Percentiles rank a stretch among this genome's conserved stretches.
phyloP scores from a whole-genome alignment of 441 rosid genomes.

The Euphorbia celastroides region DNA sequence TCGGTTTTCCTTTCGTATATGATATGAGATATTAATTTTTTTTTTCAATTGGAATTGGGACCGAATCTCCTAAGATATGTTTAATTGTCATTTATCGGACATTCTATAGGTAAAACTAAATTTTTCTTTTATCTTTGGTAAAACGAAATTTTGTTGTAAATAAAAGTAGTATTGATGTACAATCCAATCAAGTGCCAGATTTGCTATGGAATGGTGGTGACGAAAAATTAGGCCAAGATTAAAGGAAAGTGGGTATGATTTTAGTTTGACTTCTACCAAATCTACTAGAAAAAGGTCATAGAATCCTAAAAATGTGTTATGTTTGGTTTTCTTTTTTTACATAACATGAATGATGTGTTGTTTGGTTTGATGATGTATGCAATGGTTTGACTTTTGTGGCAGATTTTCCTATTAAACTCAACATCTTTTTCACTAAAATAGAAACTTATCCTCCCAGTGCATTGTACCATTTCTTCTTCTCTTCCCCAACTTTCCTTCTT shows the following conservation, averaged over 20 bases:
- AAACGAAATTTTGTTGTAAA: too few species aligned
- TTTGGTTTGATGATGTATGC: background rate
- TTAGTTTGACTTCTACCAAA: background rate
- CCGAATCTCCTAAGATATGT: too few species aligned
- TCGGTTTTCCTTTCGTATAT: too few species aligned
- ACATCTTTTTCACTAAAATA: background rate
- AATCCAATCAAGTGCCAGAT: background rate
- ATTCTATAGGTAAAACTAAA: too few species aligned
- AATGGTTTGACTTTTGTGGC: background rate
- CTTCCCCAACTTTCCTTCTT: background rate
- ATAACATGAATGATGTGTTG: slow-evolving; percentile 5
- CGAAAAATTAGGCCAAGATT: slow-evolving; percentile 1
- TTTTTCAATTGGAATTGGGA: too few species aligned
- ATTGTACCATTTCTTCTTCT: background rate
- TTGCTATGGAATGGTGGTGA: background rate
- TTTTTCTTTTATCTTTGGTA: too few species aligned
- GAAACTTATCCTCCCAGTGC: slow-evolving; percentile 6
- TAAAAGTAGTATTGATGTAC: background rate
- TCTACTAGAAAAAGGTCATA: background rate
- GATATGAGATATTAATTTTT: too few species aligned
- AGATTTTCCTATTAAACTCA: background rate
- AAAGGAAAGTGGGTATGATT: slow-evolving; percentile 6
- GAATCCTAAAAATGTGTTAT: background rate
- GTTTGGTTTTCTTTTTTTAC: background rate
- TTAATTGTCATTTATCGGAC: too few species aligned